Base-by-base conservation (phyloP, 2,329 filamentous ascomycete species). In the Periconia digitata region DNA sequence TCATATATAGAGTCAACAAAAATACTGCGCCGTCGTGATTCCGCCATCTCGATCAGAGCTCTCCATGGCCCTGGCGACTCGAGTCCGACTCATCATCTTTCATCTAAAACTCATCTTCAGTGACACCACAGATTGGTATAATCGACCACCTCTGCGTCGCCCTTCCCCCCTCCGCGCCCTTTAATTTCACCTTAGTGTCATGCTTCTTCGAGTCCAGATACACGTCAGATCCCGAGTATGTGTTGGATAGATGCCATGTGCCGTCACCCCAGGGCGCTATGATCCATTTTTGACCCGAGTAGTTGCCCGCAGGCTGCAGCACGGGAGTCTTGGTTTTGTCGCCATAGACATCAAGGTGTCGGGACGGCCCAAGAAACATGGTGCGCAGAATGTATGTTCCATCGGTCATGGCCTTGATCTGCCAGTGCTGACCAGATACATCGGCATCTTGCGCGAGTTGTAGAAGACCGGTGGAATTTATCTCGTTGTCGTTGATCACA, bases 261-360 rank as follows among this genome's bases (percentile, higher is more conserved):
- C 49, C 56, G 50, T 56, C 50, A 3, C 23, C 44, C 18, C 57
- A 53, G n/a, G 52, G 42, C 8, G 50, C 53, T 40, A 63, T 50
- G 36, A 64, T 58, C 62, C 57, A 64, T 47, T 46, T 46, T 36
- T 66, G 61, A n/a, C 60, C 57, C 8, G 53, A 48, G 50, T 59
- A 58, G 24, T 58, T 52, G 16, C 50, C 55, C n/a, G n/a, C n/a
- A n/a, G n/a, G 6, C 24, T 49, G 40, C 8, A 63, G 34, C 10
- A 54, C 45, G n/a, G 55, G 50, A n/a, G n/a, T n/a, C n/a, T n/a
- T n/a, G n/a, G n/a, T n/a, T n/a, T n/a, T n/a, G n/a, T n/a, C n/a
- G n/a, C n/a, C n/a, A n/a, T n/a, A n/a, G n/a, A n/a, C n/a, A n/a
- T 61, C 51, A 6, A 67, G 49, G 15, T 49, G 50, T 1, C 56